Base-by-base conservation (phyloP, 2,329 filamentous ascomycete genomes). In the Penicillium sclerotigenum region DNA sequence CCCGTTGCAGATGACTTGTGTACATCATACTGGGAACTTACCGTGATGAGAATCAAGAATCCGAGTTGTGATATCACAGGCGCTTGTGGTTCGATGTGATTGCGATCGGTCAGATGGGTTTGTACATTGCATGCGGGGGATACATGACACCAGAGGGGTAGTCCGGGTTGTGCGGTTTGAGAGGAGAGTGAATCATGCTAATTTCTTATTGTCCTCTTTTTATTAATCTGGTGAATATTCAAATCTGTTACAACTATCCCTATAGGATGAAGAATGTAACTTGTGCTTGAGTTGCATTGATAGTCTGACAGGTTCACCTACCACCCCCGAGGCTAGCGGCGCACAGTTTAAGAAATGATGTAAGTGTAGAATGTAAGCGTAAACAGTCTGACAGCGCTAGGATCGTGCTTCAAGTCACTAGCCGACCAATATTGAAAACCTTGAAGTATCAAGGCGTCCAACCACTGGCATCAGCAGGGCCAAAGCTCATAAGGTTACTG, bases 371-470 rank as follows among this genome's bases (percentile, higher is more conserved):
- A 48, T 52, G 38, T 51, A 58, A 48, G 47, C 34, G 31, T 40
- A 42, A 22, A 49, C 29, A 47, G 38, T 58, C 60, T 59, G 56
- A 62, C 56, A 56, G 52, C 48, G 49, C 56, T 56, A 31, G 41
- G 52, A 54, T 49, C 40, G 22, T 49, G 52, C 46, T 28, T 37
- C 31, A 43, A 37, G 41, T 53, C 49, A 34, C 22, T 45, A 48
- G 37, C 37, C 52, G 56, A 56, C 46, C 31, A 58, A 60, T 63
- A 47, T 40, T 24, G 37, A 26, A 43, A 43, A 34, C 28, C 47
- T 7, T 20, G 14, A 40, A 43, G 52, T 37, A 63, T 54, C 58
- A 58, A 63, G 58, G 63, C 61, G 56, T 20, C 60, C 58, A 61
- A 54, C 42, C 52, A 55, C 36, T 24, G 11, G 14, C 10, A 16